A percentile compares a stretch with the other conserved stretches of the same genome.
These are phyloP conservation scores for Dryas integrifolia DNA, from an alignment of 331 rosid species.

Conservation along the genomic window DNA sequence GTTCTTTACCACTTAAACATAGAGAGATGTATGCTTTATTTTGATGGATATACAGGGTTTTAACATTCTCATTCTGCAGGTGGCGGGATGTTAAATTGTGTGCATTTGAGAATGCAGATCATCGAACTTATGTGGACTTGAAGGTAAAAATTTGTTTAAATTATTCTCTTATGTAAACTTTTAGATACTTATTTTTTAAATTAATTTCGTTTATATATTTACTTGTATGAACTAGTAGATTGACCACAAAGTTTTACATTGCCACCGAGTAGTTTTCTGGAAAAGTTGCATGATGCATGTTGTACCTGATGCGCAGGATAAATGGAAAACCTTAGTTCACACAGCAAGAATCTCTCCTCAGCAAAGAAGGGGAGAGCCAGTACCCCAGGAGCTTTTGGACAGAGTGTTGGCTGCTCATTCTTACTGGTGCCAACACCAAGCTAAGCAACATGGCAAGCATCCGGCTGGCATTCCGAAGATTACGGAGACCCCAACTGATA, in stretches of 20 bases:
- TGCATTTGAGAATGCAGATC: conserved; percentile 84
- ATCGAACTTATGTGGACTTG: conserved; percentile 92
- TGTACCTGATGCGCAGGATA: conserved; percentile 55
- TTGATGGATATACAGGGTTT: conserved; percentile 14
- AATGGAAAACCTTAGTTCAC: conserved; percentile 96
- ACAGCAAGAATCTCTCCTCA: conserved; percentile 89
- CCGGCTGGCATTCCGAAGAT: conserved; percentile 46
- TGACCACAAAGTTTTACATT: neutral
- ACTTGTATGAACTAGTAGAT: neutral
- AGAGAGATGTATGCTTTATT: neutral
- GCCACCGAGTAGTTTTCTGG: neutral
- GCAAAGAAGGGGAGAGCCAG: conserved; percentile 97
- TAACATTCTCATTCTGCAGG: conserved; percentile 47
- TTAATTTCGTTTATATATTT: neutral
- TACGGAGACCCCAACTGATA: conserved; percentile 43
- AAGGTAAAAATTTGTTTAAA: conserved; percentile 48
- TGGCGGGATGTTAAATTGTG: conserved; percentile 96
- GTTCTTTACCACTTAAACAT: conserved; percentile 2
- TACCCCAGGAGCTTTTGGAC: conserved; percentile 82
- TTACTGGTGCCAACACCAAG: conserved; percentile 76
- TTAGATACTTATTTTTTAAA: neutral
- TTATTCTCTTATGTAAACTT: neutral
- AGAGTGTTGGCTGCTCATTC: conserved; percentile 85
- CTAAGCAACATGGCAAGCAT: conserved; percentile 62
- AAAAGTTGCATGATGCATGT: conserved; percentile 6